Evolutionary conservation across 2,329 filamentous ascomycete species (phyloP).

Genomic region (Cadophora malorum): DNA sequence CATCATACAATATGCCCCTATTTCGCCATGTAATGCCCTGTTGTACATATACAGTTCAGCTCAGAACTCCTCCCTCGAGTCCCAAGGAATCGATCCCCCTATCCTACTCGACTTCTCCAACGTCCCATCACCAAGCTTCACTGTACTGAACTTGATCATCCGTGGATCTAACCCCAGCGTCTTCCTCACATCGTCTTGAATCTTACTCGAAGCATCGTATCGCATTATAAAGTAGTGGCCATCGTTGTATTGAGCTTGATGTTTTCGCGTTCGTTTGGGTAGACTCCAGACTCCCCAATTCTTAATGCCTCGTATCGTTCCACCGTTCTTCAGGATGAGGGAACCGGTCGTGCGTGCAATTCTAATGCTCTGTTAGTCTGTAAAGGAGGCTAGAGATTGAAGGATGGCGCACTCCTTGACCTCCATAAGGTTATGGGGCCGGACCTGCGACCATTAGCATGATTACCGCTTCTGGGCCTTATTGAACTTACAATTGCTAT

Average conservation of each 20-base stretch:
- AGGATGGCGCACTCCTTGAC: conserved; percentile 82
- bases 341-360: conserved; percentile 87
- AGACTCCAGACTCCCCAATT: conserved; percentile 97
- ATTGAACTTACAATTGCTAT: conserved; percentile 81
- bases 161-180: conserved; percentile 86
- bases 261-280: conserved; percentile 77
- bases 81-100: conserved; percentile 43
- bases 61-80: conserved; percentile 37
- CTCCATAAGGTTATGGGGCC: conserved; percentile 86
- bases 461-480: too few species aligned
- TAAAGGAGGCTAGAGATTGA: conserved; percentile 28
- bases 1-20: conserved; percentile 23
- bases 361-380: conserved; percentile 54
- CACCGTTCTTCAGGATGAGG: conserved; percentile 80
- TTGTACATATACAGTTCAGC: conserved; percentile 27
- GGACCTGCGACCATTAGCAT: conserved; percentile 67
- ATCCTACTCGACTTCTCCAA: conserved; percentile 54
- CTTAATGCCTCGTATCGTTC: conserved; percentile 87
- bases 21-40: conserved; percentile 37
- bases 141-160: conserved; percentile 85
- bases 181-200: conserved; percentile 76
- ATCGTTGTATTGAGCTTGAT: conserved; percentile 81
- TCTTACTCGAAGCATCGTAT: conserved; percentile 78
- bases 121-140: conserved; percentile 78
- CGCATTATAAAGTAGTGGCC: conserved; percentile 99